Conservation (phyloP, 2,329 filamentous ascomycete genomes). For the Metarhizium humberi region DNA sequence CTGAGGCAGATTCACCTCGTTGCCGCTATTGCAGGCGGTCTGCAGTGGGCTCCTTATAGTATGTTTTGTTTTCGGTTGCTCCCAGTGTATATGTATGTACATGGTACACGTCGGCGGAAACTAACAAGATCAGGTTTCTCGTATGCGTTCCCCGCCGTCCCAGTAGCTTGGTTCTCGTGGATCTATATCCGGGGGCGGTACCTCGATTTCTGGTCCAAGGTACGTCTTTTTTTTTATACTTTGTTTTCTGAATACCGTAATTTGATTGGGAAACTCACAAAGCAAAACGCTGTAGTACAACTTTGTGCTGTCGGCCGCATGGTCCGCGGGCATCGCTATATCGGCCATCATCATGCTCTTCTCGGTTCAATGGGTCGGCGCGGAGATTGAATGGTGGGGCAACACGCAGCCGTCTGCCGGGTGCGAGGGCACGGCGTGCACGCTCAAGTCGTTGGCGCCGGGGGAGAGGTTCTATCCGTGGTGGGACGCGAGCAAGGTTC, state of each 20-base stretch:
- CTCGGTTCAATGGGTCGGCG: conserved; percentile 28
- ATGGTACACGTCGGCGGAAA: background rate
- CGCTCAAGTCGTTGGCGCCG: conserved; percentile 11
- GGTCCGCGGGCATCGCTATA: conserved; percentile 35
- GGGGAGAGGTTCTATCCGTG: conserved; percentile 20
- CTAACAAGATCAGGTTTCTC: conserved; percentile 17
- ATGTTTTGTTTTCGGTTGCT: background rate
- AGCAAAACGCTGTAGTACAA: conserved; percentile 23
- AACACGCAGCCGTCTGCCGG: conserved; percentile 21
- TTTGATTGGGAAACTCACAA: background rate
- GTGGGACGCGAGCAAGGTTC: conserved; percentile 13
- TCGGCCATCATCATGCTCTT: conserved; percentile 40
- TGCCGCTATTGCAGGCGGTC: conserved; percentile 28
- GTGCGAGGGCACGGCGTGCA: conserved; percentile 16
- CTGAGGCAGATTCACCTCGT: conserved; percentile 33
- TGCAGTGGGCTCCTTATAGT: conserved; percentile 34
- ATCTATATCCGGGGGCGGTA: conserved; percentile 35
- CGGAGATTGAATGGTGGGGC: conserved; percentile 36
- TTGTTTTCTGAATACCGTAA: background rate
- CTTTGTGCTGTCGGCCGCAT: conserved; percentile 37
- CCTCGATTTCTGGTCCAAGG: conserved; percentile 36
- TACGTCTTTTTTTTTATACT: background rate
- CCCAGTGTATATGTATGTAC: background rate
- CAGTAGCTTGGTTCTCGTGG: conserved; percentile 38
- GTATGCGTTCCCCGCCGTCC: conserved; percentile 37